phyloP scores from a whole-genome alignment of 208 protist species.

The Leishmania major region DNA sequence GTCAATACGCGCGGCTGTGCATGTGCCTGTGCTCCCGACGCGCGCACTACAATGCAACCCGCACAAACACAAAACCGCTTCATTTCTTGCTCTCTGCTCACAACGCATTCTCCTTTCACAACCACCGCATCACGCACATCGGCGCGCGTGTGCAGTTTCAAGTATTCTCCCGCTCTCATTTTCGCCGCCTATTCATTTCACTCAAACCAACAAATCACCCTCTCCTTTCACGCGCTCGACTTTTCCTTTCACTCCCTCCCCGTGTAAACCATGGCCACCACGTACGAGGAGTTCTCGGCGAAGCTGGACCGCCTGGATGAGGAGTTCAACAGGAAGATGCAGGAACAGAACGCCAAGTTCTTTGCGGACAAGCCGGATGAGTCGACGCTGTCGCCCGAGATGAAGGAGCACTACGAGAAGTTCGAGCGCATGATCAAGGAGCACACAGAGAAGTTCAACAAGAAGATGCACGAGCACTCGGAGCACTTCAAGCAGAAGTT shows the following conservation, averaged over 20 bases:
- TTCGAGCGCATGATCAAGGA: slow-evolving; percentile 94
- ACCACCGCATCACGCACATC: neutral
- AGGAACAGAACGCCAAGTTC: slow-evolving; percentile 93
- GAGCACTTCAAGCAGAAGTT: slow-evolving; percentile 94
- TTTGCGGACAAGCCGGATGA: slow-evolving; percentile 92
- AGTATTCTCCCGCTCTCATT: too few species aligned
- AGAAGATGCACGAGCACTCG: slow-evolving; percentile 93
- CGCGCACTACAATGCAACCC: neutral
- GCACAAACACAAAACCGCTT: neutral
- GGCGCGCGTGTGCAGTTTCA: neutral
- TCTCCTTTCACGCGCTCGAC: too few species aligned
- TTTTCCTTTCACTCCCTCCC: neutral
- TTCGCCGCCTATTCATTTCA: too few species aligned
- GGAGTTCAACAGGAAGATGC: slow-evolving; percentile 93
- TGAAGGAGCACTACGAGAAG: slow-evolving; percentile 94
- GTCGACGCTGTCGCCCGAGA: slow-evolving; percentile 87
- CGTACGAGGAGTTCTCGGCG: slow-evolving; percentile 84
- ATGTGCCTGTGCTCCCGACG: neutral
- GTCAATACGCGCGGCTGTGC: neutral
- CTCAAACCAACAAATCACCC: too few species aligned
- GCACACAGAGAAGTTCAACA: slow-evolving; percentile 94
- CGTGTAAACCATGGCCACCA: slow-evolving; percentile 76
- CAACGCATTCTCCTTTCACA: neutral
- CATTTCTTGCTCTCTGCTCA: neutral
- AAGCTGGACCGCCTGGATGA: slow-evolving; percentile 92